Evolutionary conservation across 495 filamentous ascomycete genomes (phyloP).

Genomic region (Penicillium fimorum): DNA sequence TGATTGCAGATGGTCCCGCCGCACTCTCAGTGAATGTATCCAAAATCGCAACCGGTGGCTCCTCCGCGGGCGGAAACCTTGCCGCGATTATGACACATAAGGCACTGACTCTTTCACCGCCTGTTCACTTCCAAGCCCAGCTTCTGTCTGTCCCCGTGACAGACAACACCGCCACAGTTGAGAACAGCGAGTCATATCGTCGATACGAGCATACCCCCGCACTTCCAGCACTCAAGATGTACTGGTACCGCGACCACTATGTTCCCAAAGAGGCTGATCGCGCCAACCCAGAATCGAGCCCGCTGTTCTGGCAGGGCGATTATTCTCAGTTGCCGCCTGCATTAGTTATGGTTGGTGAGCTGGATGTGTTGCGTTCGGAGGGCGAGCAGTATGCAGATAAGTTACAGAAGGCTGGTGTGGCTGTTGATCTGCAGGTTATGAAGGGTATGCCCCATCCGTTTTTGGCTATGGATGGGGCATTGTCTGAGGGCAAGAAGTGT

Average conservation of each 20-base stretch:
- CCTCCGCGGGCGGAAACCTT: slow-evolving; percentile 56
- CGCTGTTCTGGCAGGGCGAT: slow-evolving; percentile 49
- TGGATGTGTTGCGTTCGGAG: slow-evolving; percentile 55
- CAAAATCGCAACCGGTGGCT: slow-evolving; percentile 53
- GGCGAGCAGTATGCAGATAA: slow-evolving; percentile 50
- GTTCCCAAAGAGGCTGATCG: slow-evolving; percentile 47
- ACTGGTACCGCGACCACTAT: slow-evolving; percentile 59
- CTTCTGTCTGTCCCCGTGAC: slow-evolving; percentile 58
- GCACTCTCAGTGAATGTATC: slow-evolving; percentile 43
- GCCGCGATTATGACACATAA: slow-evolving; percentile 56
- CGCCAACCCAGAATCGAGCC: slow-evolving; percentile 53
- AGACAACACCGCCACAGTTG: slow-evolving; percentile 52
- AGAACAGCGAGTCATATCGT: slow-evolving; percentile 47
- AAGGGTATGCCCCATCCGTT: slow-evolving; percentile 63
- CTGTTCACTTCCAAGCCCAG: slow-evolving; percentile 47
- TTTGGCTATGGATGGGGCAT: slow-evolving; percentile 57
- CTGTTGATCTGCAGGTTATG: slow-evolving; percentile 56
- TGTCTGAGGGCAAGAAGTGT: slow-evolving; percentile 52
- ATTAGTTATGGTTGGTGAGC: slow-evolving; percentile 54
- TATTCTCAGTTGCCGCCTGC: slow-evolving; percentile 51
- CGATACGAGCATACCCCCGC: slow-evolving; percentile 51
- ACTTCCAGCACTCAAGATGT: slow-evolving; percentile 54
- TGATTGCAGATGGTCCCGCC: slow-evolving; percentile 39
- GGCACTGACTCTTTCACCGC: slow-evolving; percentile 41
- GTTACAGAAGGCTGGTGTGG: slow-evolving; percentile 50